A percentile compares a stretch with the other conserved stretches of the same genome.
phyloP scores from a whole-genome alignment of 768 basidiomycete species.

The Russula lepida region DNA sequence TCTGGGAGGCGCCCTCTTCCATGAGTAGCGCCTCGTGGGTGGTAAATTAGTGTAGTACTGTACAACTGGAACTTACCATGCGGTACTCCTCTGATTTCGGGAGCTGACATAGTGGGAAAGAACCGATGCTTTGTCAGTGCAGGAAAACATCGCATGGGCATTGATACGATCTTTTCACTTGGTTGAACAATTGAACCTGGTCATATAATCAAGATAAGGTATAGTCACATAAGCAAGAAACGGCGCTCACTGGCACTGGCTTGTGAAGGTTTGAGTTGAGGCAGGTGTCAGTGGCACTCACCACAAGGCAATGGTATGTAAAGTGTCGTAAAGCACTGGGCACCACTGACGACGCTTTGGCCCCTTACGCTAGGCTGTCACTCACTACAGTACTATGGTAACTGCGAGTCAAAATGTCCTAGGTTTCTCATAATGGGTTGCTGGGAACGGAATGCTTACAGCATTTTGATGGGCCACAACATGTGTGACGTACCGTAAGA shows the following conservation, averaged over 20 bases:
- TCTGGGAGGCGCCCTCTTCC: neutral
- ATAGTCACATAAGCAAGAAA: neutral
- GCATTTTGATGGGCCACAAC: too few relatives aligned
- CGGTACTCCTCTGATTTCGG: neutral
- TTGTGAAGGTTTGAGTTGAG: neutral
- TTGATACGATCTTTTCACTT: neutral
- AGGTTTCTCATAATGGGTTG: too few relatives aligned
- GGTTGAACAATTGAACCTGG: neutral
- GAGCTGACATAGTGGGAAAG: neutral
- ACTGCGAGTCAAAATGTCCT: too few relatives aligned
- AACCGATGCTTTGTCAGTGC: neutral
- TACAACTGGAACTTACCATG: neutral
- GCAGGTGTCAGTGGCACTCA: neutral
- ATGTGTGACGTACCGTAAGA: too few relatives aligned
- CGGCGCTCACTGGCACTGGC: neutral
- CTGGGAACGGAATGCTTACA: too few relatives aligned
- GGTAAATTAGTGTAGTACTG: too few relatives aligned
- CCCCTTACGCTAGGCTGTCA: too few relatives aligned
- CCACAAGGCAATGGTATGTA: too few relatives aligned
- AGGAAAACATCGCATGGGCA: neutral
- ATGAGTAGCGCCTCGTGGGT: neutral
- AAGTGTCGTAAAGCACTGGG: neutral
- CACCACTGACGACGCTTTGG: too few relatives aligned
- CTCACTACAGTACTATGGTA: too few relatives aligned
- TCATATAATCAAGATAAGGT: neutral